Evolutionary conservation across 2,329 filamentous ascomycete species (phyloP).

Genomic region (Alternaria hordeiaustralica): DNA sequence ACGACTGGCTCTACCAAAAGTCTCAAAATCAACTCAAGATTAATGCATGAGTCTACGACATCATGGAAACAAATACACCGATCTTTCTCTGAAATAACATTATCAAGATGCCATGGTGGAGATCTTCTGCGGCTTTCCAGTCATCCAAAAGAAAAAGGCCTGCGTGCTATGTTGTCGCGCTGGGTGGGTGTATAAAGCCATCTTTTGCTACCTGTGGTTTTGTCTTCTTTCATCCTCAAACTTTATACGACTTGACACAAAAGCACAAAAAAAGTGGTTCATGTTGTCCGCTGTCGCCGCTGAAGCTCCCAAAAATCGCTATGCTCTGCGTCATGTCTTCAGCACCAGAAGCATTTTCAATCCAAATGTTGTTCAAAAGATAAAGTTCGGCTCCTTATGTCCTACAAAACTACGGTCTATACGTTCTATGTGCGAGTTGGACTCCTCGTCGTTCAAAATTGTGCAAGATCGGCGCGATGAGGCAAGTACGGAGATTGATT

Average conservation of each 20-base stretch:
- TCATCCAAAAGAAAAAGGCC: neutral
- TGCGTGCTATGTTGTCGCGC: neutral
- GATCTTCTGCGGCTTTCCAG: neutral
- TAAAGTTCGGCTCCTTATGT: too few relatives aligned
- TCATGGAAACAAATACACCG: neutral
- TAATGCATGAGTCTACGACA: neutral
- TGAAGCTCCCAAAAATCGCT: neutral
- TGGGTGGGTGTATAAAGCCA: neutral
- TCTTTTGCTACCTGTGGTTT: fast-evolving
- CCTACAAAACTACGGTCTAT: too few relatives aligned
- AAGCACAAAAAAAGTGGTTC: neutral
- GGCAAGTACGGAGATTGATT: too few relatives aligned
- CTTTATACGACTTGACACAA: neutral
- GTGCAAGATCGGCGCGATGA: fast-evolving
- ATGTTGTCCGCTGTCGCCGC: neutral
- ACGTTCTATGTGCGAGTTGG: neutral
- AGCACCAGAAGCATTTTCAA: neutral
- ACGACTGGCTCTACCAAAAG: neutral
- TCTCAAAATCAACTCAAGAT: neutral
- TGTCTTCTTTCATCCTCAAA: neutral
- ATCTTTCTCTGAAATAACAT: neutral
- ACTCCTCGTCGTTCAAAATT: neutral
- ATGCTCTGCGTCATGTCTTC: neutral
- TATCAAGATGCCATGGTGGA: neutral
- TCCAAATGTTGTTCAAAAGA: too few relatives aligned